Percentiles rank a stretch among this genome's conserved stretches.
Evolutionary conservation across 1,284 basidiomycete genomes (phyloP).

Genomic region (Apiotrichum sp.): DNA sequence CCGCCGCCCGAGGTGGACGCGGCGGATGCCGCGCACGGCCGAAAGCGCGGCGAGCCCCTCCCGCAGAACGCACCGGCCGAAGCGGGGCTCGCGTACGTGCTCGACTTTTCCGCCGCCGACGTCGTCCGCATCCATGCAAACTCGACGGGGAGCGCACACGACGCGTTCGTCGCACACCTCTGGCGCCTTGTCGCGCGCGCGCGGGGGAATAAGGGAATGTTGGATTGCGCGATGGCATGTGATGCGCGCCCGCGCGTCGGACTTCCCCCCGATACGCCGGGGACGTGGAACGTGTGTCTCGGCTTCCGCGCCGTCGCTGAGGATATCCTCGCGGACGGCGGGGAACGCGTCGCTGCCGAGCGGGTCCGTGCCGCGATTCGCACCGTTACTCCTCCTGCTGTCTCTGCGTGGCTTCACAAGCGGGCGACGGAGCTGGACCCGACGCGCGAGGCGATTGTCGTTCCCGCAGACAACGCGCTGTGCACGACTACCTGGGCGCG

Average conservation of each 20-base stretch:
- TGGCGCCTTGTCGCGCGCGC: conserved; percentile 48
- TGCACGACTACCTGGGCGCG: conserved; percentile 49
- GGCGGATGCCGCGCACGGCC: conserved; percentile 14
- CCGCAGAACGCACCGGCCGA: conserved; percentile 45
- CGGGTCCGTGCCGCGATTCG: conserved; percentile 40
- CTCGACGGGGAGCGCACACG: conserved; percentile 40
- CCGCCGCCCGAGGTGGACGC: not conserved
- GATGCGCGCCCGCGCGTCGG: conserved; percentile 44
- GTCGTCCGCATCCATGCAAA: conserved; percentile 37
- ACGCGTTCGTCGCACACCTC: conserved; percentile 49
- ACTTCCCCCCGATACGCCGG: conserved; percentile 20
- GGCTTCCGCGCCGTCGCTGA: conserved; percentile 43
- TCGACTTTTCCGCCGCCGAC: conserved; percentile 46
- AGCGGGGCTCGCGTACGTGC: conserved; percentile 39
- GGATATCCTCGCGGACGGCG: conserved; percentile 28
- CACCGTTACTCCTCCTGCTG: conserved; percentile 27
- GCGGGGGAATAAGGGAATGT: conserved; percentile 25
- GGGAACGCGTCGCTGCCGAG: not conserved
- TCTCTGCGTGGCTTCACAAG: conserved; percentile 45
- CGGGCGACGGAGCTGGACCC: conserved; percentile 43
- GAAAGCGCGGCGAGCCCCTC: conserved; percentile 33
- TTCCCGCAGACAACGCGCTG: conserved; percentile 46
- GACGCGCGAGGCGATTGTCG: conserved; percentile 45
- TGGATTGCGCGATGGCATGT: conserved; percentile 40
- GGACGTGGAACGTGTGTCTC: conserved; percentile 31